Evolutionary conservation across 192 early-diverging fungal species (phyloP).

Genomic region (Backusella luteola): DNA sequence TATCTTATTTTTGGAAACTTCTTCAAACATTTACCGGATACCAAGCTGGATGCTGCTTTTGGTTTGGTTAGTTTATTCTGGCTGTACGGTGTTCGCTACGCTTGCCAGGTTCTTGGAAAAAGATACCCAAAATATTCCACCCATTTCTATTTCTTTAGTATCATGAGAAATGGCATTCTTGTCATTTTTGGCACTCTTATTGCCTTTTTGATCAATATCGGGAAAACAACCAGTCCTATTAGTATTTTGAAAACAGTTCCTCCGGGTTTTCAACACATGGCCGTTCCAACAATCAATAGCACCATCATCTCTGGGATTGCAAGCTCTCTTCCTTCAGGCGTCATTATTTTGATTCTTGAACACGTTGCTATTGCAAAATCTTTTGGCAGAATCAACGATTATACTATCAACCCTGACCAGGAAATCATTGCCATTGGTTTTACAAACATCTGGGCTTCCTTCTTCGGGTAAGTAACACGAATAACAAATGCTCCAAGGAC

Average conservation of each 20-base stretch:
- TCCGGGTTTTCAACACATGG: constrained; percentile 67
- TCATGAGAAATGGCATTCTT: constrained; percentile 72
- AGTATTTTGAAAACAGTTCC: constrained; percentile 79
- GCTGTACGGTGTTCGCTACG: constrained; percentile 43
- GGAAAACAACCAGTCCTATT: constrained; percentile 50
- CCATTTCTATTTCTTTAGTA: constrained; percentile 63
- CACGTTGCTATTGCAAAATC: constrained; percentile 91
- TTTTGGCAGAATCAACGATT: constrained; percentile 86
- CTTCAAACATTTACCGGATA: constrained; percentile 47
- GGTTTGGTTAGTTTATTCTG: constrained; percentile 49
- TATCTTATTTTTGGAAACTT: constrained; percentile 49
- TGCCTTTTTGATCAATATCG: constrained; percentile 58
- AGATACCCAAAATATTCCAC: constrained; percentile 50
- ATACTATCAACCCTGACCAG: constrained; percentile 79
- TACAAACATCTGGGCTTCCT: constrained; percentile 82
- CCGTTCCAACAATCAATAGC: constrained; percentile 50
- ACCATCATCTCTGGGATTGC: constrained; percentile 56
- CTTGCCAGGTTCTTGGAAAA: constrained; percentile 29
- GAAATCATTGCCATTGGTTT: constrained; percentile 90
- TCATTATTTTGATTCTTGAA: constrained; percentile 84
- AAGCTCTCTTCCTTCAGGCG: constrained; percentile 60
- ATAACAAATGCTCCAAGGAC: not conserved
- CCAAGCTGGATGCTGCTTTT: constrained; percentile 60
- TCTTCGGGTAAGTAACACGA: constrained; percentile 61
- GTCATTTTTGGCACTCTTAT: constrained; percentile 78